phyloP scores from a whole-genome alignment of 2,329 filamentous ascomycete genomes.

The Calonectria fujianensis region DNA sequence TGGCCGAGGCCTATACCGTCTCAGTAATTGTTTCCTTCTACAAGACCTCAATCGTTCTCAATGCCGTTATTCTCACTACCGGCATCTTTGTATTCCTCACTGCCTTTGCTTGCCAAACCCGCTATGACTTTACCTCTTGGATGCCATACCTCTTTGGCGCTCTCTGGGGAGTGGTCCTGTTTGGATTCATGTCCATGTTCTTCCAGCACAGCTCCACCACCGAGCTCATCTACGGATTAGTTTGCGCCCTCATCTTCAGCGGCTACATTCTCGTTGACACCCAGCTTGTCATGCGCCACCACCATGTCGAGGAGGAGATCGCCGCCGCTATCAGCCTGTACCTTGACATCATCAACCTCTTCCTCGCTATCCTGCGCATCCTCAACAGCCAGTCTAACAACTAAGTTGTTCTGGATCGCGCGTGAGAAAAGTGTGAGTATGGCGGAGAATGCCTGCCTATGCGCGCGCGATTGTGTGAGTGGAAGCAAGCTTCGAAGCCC shows the following conservation, averaged over 20 bases:
- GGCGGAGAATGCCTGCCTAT: not conserved
- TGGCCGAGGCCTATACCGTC: constrained; percentile 94
- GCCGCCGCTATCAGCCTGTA: constrained; percentile 96
- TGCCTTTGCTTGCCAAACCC: constrained; percentile 95
- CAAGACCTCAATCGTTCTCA: constrained; percentile 86
- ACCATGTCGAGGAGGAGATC: constrained; percentile 99
- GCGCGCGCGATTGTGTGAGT: not conserved
- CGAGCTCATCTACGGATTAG: constrained; percentile 89
- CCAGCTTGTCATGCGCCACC: constrained; percentile 94
- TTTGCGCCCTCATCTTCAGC: constrained; percentile 91
- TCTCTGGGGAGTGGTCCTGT: constrained; percentile 92
- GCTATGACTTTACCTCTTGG: constrained; percentile 99
- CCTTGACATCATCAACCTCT: constrained; percentile 96
- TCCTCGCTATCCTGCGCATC: constrained; percentile 95
- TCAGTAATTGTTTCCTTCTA: constrained; percentile 96
- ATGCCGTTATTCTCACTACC: constrained; percentile 91
- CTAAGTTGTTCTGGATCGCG: constrained; percentile 67
- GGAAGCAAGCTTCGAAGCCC: not conserved
- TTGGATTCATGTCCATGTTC: constrained; percentile 94
- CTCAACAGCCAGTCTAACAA: constrained; percentile 97
- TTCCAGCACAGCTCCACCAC: constrained; percentile 87
- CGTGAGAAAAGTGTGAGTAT: constrained; percentile 9
- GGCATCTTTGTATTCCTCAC: constrained; percentile 88
- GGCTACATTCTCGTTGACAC: constrained; percentile 98
- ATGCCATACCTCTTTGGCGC: constrained; percentile 95